Percentiles rank a stretch among this genome's conserved stretches.
These are phyloP conservation scores for Microascus cirrosus DNA, from an alignment of 2,329 filamentous ascomycete species.

Conservation along the genomic window DNA sequence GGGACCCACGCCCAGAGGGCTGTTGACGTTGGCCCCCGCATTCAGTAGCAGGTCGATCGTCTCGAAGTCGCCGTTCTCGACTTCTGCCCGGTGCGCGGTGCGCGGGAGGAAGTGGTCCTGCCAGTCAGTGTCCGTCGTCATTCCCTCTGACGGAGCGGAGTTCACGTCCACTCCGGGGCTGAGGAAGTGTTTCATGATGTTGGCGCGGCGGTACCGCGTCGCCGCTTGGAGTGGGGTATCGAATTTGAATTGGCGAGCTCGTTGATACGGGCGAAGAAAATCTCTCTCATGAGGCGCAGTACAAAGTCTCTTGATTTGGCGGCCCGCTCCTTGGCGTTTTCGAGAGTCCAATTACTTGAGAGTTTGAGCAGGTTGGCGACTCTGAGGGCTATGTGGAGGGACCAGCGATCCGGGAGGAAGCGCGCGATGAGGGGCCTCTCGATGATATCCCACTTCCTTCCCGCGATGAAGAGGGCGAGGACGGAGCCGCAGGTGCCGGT, in stretches of 20 bases:
- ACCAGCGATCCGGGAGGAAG: neutral
- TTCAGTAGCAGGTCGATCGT: conserved; percentile 24
- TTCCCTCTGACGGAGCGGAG: neutral
- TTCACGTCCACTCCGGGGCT: conserved; percentile 1
- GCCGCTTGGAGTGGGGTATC: neutral
- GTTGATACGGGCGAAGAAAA: neutral
- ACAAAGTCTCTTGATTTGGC: neutral
- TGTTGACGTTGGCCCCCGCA: conserved; percentile 24
- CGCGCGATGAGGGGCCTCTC: neutral
- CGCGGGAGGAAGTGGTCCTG: too few relatives aligned
- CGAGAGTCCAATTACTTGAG: neutral
- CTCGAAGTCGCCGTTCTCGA: conserved; percentile 19
- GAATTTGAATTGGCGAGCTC: neutral
- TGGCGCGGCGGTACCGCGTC: neutral
- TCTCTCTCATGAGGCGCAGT: neutral
- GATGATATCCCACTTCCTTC: neutral
- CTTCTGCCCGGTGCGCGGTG: conserved; percentile 11
- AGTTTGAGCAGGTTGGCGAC: neutral
- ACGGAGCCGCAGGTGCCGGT: neutral
- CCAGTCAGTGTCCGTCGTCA: neutral
- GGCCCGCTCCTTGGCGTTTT: neutral
- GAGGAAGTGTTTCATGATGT: neutral
- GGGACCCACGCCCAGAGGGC: conserved; percentile 14
- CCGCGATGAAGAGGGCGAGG: neutral
- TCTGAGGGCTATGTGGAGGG: neutral